Evolutionary conservation across 192 early-diverging fungal species (phyloP), one percentile per base, ranked within the genome.

Genomic region (Backusella sp.): DNA sequence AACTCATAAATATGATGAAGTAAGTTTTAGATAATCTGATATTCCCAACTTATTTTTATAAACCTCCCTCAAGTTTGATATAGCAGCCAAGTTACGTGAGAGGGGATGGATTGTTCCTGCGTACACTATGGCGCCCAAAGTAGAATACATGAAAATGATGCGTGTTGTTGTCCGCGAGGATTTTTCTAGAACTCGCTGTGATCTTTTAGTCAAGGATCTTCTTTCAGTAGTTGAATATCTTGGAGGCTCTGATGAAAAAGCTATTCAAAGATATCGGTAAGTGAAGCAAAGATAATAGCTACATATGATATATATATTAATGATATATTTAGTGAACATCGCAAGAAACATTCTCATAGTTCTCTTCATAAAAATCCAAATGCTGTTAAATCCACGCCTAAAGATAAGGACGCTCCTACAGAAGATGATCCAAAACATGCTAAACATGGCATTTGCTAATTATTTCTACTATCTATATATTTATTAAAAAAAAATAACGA

Each of bases 81-180:
- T 93, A 30, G 82, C 89, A 15, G 84, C 82, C 30, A 77, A 88
- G 72, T 78, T 93, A 44, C 90, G 88, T 46, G 87, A 90, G 53
- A 87, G 87, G 56, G 90, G 91, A 11, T 94, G 92, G 92, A 91
- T 94, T 74, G 89, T 94, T 3, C 92, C 92, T 70, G 90, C 90
- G 56, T 94, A 94, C 75, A 85, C 88, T n/a, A 84, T 93, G 79
- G 88, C 92, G 0, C 87, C 86, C 5, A 52, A 83, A 52, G 72
- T 77, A 0, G 81, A 84, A 68, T 52, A 74, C 9, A 74, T 86
- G 53, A 87, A 90, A 49, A 79, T 92, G 37, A 65, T 93, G 69
- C 90, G 92, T 11, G 86, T 94, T 21, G 92, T 94, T 7, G 84
- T 94, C 7, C 83, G 90, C 39, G 91, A 91, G 56, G 77, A 79